phyloP scores from a whole-genome alignment of 768 basidiomycete species.

The Favolaschia claudopus region DNA sequence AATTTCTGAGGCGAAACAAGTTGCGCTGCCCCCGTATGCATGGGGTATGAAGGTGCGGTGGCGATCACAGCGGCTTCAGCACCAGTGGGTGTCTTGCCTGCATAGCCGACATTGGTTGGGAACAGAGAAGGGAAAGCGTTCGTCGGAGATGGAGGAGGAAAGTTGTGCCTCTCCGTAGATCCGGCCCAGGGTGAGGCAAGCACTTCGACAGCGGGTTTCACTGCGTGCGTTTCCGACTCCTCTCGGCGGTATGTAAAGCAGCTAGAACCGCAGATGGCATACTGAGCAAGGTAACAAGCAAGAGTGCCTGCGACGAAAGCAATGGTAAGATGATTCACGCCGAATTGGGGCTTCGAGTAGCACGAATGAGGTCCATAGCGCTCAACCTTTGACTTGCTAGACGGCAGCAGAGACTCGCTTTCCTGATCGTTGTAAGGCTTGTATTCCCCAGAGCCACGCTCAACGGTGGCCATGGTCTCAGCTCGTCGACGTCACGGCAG shows the following conservation, averaged over 20 bases:
- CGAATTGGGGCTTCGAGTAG: constrained; percentile 39
- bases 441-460: constrained; percentile 21
- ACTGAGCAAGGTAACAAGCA: constrained; percentile 59
- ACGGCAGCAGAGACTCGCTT: constrained; percentile 46
- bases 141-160: constrained; percentile 77
- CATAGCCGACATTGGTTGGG: constrained; percentile 79
- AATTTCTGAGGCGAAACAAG: constrained; percentile 69
- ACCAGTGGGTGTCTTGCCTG: constrained; percentile 81
- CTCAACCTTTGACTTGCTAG: constrained; percentile 12
- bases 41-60: constrained; percentile 81
- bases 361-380: constrained; percentile 20
- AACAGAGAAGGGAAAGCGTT: constrained; percentile 77
- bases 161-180: constrained; percentile 72
- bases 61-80: constrained; percentile 76
- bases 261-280: constrained; percentile 50
- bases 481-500: no score
- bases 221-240: neutral
- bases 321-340: constrained; percentile 45
- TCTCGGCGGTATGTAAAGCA: constrained; percentile 41
- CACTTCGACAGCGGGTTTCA: constrained; percentile 35
- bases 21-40: constrained; percentile 73
- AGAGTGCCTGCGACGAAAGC: constrained; percentile 65
- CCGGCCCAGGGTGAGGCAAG: constrained; percentile 75
- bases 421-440: constrained; percentile 34
- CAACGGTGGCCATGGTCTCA: constrained; percentile 8